A percentile compares a stretch with the other conserved stretches of the same genome.
These are phyloP conservation scores for Candida glucosophila DNA, from an alignment of 1,139 yeast genomes.

Conservation along the genomic window DNA sequence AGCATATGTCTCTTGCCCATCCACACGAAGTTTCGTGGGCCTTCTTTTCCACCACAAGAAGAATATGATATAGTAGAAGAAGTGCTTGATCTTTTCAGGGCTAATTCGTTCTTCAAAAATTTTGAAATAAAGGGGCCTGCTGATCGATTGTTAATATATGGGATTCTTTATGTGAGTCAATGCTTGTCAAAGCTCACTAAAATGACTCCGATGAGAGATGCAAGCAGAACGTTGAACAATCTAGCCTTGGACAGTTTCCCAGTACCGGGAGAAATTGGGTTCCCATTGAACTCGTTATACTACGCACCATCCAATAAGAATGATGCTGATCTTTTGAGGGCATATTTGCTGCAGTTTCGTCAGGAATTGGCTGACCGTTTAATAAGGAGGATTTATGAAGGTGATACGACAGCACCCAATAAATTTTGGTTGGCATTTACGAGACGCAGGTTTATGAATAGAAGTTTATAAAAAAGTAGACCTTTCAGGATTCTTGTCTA, in stretches of 20 bases:
- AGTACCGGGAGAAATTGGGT: constrained; percentile 91
- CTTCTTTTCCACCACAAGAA: constrained; percentile 73
- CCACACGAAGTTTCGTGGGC: constrained; percentile 80
- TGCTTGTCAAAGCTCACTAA: constrained; percentile 59
- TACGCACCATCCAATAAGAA: constrained; percentile 65
- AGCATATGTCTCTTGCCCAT: constrained; percentile 79
- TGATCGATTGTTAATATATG: constrained; percentile 90
- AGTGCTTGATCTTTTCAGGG: constrained; percentile 81
- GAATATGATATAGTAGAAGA: constrained; percentile 94
- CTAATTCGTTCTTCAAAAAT: constrained; percentile 92
- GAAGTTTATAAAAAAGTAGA: constrained; percentile 33
- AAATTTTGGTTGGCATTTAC: constrained; percentile 95
- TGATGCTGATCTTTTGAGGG: constrained; percentile 72
- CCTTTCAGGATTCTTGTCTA: constrained; percentile 1
- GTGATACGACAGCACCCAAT: constrained; percentile 46
- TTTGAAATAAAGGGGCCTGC: constrained; percentile 95
- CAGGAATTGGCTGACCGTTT: constrained; percentile 86
- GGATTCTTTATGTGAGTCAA: constrained; percentile 84
- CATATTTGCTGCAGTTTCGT: constrained; percentile 84
- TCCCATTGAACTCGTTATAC: constrained; percentile 83
- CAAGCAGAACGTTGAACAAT: constrained; percentile 66
- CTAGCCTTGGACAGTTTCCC: constrained; percentile 82
- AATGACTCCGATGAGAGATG: constrained; percentile 48
- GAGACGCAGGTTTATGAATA: constrained; percentile 91
- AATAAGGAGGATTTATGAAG: constrained; percentile 61